These are phyloP conservation scores for Cystofilobasidium capitatum DNA, from an alignment of 768 basidiomycete genomes.

Conservation along the genomic window DNA sequence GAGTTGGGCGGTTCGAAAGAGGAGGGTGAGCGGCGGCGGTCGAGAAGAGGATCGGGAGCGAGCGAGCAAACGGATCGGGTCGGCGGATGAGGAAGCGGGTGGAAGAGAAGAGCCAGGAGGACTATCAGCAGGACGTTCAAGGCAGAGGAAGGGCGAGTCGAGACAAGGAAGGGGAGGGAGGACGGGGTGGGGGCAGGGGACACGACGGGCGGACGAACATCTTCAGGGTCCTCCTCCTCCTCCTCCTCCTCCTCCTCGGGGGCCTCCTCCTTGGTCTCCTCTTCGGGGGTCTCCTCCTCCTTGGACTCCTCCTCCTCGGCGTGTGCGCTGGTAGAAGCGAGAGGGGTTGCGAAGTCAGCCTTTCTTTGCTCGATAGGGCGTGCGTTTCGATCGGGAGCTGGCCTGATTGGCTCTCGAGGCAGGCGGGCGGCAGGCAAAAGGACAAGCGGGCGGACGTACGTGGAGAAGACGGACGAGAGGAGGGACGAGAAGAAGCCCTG, in stretches of 20 bases:
- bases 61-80: neutral
- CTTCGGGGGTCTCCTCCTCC: conserved; percentile 17
- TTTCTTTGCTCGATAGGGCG: neutral
- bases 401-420: neutral
- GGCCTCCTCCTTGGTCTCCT: conserved; percentile 25
- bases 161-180: neutral
- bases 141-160: neutral
- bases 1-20: neutral
- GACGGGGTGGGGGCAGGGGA: neutral
- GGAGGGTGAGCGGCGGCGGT: neutral
- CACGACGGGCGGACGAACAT: conserved; percentile 13
- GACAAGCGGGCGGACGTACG: conserved; percentile 5
- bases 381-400: neutral
- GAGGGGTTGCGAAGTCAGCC: neutral
- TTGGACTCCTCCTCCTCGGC: conserved; percentile 24
- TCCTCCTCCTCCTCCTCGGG: conserved; percentile 24
- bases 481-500: conserved; percentile 26
- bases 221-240: conserved; percentile 29
- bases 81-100: neutral
- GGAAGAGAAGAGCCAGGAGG: neutral
- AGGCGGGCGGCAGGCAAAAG: neutral
- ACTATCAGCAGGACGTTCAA: neutral
- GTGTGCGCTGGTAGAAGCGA: conserved; percentile 16
- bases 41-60: neutral
- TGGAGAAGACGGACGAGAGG: conserved; percentile 22